These are phyloP conservation scores for Cystofilobasidium capitatum DNA, from an alignment of 768 basidiomycete species.

Conservation along the genomic window DNA sequence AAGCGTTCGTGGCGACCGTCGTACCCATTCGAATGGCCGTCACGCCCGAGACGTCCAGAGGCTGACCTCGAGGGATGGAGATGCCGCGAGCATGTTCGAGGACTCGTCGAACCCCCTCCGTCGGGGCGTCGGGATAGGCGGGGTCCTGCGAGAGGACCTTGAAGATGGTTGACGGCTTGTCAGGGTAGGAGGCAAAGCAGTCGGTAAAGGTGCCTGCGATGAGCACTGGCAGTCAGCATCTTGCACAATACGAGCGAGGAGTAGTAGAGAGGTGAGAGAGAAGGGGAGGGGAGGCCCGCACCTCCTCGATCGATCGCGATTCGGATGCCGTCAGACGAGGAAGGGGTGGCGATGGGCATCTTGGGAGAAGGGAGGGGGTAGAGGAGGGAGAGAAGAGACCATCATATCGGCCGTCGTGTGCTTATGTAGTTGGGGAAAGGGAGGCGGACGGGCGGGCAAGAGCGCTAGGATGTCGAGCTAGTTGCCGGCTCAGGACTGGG, in stretches of 20 bases:
- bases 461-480: no score
- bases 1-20: constrained; percentile 17
- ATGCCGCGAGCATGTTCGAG: constrained; percentile 29
- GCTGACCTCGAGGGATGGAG: constrained; percentile 25
- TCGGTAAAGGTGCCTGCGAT: constrained; percentile 50
- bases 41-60: constrained; percentile 8
- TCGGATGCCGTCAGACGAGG: constrained; percentile 10
- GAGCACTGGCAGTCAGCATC: not conserved
- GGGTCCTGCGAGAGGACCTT: constrained; percentile 33
- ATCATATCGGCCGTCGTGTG: no score
- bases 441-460: no score
- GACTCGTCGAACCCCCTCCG: constrained; percentile 32
- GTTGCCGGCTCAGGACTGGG: no score
- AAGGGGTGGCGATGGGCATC: not conserved
- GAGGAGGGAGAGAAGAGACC: not conserved
- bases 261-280: not conserved
- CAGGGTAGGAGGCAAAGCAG: constrained; percentile 31
- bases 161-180: constrained; percentile 30
- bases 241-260: no score
- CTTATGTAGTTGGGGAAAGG: no score
- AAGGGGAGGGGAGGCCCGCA: not conserved
- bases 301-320: constrained; percentile 20
- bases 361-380: not conserved
- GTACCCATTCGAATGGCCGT: constrained; percentile 3
- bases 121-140: constrained; percentile 30